These are phyloP conservation scores for Hirsutella minnesotensis DNA, from an alignment of 2,329 filamentous ascomycete genomes.

Conservation along the genomic window DNA sequence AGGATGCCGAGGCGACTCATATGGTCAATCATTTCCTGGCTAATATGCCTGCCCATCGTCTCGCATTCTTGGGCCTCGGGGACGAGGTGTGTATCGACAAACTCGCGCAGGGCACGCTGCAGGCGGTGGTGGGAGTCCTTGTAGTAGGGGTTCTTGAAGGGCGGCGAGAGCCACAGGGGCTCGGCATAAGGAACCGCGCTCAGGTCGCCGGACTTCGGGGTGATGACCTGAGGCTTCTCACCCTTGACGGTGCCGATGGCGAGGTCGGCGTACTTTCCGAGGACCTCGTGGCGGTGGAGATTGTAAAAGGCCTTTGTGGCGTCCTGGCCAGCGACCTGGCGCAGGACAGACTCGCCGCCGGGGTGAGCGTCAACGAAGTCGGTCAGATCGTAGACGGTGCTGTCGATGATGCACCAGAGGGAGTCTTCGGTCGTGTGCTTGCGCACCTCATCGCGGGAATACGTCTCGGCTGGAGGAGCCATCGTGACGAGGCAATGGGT, in stretches of 20 bases:
- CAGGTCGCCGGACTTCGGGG: slow-evolving; percentile 57
- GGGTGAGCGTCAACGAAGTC: slow-evolving; percentile 81
- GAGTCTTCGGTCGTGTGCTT: slow-evolving; percentile 66
- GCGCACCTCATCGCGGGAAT: slow-evolving; percentile 54
- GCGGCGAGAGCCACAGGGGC: slow-evolving; percentile 67
- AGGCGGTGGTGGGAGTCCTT: slow-evolving; percentile 60
- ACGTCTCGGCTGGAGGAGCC: slow-evolving; percentile 33
- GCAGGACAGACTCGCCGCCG: slow-evolving; percentile 67
- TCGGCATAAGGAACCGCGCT: slow-evolving; percentile 74
- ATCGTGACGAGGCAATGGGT: slow-evolving; percentile 11
- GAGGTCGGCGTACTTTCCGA: slow-evolving; percentile 64
- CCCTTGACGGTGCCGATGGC: slow-evolving; percentile 64
- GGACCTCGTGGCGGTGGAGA: slow-evolving; percentile 81
- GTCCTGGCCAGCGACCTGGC: slow-evolving; percentile 70
- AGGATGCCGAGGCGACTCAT: slow-evolving; percentile 64
- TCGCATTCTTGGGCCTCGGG: slow-evolving; percentile 71
- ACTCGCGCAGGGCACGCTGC: slow-evolving; percentile 58
- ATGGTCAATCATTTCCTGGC: slow-evolving; percentile 60
- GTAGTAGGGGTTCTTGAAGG: slow-evolving; percentile 73
- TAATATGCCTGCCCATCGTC: slow-evolving; percentile 58
- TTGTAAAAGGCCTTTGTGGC: slow-evolving; percentile 83
- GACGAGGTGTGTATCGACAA: slow-evolving; percentile 58
- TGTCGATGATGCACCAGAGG: slow-evolving; percentile 76
- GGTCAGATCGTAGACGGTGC: slow-evolving; percentile 75
- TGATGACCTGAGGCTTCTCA: slow-evolving; percentile 64